These are phyloP conservation scores for Chaetomium sp. DNA, from an alignment of 2,329 filamentous ascomycete genomes.

Conservation along the genomic window DNA sequence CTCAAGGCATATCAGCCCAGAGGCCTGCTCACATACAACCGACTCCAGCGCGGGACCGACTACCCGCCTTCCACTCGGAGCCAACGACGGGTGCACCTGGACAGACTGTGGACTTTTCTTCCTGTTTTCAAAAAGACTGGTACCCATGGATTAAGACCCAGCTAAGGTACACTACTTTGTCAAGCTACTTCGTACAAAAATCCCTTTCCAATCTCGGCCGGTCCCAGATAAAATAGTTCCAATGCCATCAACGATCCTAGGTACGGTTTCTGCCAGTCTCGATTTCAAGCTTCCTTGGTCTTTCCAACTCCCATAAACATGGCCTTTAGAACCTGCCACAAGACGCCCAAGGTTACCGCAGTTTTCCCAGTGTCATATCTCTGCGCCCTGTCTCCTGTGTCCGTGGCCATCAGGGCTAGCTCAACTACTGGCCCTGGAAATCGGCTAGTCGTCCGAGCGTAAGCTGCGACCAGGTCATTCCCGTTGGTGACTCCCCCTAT, in stretches of 20 bases:
- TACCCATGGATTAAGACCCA: too few relatives aligned
- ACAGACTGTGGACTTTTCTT: too few relatives aligned
- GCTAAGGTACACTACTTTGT: too few relatives aligned
- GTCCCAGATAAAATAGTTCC: not conserved
- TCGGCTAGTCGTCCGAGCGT: conserved; percentile 38
- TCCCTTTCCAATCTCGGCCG: too few relatives aligned
- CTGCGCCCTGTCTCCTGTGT: conserved; percentile 44
- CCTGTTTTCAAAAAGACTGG: too few relatives aligned
- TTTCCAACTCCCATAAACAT: conserved; percentile 24
- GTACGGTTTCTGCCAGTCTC: not conserved
- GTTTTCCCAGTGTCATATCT: conserved; percentile 35
- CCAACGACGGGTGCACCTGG: too few relatives aligned
- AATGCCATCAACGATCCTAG: not conserved
- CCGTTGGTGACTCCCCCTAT: conserved; percentile 50
- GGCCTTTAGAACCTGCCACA: conserved; percentile 36
- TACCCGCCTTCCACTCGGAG: too few relatives aligned
- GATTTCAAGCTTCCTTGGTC: conserved; percentile 10
- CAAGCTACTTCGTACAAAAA: too few relatives aligned
- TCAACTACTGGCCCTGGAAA: conserved; percentile 41
- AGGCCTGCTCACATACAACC: too few relatives aligned
- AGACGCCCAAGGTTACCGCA: conserved; percentile 28
- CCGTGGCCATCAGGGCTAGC: conserved; percentile 37
- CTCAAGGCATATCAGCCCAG: too few relatives aligned
- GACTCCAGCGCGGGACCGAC: too few relatives aligned
- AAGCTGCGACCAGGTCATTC: conserved; percentile 49